These are phyloP conservation scores for Aphanocladium album DNA, from an alignment of 2,329 filamentous ascomycete genomes.

Conservation along the genomic window DNA sequence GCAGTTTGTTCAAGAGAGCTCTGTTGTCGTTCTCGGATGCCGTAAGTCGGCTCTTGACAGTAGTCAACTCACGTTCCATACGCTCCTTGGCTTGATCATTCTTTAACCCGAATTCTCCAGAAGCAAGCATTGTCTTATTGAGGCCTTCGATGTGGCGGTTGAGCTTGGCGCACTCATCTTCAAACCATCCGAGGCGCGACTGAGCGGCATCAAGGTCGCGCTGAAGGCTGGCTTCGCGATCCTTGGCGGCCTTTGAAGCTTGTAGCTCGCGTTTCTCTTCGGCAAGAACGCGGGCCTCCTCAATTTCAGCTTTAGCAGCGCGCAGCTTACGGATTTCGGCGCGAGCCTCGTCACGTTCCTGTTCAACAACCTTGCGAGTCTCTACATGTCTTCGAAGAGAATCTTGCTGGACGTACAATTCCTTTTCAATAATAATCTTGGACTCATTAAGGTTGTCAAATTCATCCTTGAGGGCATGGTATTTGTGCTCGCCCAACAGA, in stretches of 20 bases:
- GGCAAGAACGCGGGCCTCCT: slow-evolving; percentile 78
- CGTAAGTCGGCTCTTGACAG: slow-evolving; percentile 79
- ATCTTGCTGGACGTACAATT: slow-evolving; percentile 94
- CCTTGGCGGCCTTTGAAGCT: slow-evolving; percentile 70
- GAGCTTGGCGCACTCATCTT: slow-evolving; percentile 71
- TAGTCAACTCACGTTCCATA: slow-evolving; percentile 83
- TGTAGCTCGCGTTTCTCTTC: slow-evolving; percentile 76
- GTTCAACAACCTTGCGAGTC: slow-evolving; percentile 71
- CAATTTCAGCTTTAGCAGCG: slow-evolving; percentile 75
- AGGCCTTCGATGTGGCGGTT: slow-evolving; percentile 78
- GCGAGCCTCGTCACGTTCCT: slow-evolving; percentile 84
- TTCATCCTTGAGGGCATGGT: slow-evolving; percentile 74
- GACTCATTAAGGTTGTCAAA: slow-evolving; percentile 83
- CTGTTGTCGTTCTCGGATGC: slow-evolving; percentile 97
- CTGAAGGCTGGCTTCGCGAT: slow-evolving; percentile 71
- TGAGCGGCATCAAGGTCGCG: slow-evolving; percentile 78
- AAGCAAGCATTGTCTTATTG: slow-evolving; percentile 81
- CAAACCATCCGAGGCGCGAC: slow-evolving; percentile 70
- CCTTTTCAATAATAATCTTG: slow-evolving; percentile 97
- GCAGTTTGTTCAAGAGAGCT: slow-evolving; percentile 90
- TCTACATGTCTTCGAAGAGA: slow-evolving; percentile 81
- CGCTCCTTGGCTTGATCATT: slow-evolving; percentile 94
- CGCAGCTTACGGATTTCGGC: slow-evolving; percentile 77
- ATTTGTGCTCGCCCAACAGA: slow-evolving; percentile 85
- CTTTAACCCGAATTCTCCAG: slow-evolving; percentile 80